Evolutionary conservation across 208 protist genomes (phyloP), one percentile per base, ranked within the genome.

Genomic region (Wallacemonas collosoma): DNA sequence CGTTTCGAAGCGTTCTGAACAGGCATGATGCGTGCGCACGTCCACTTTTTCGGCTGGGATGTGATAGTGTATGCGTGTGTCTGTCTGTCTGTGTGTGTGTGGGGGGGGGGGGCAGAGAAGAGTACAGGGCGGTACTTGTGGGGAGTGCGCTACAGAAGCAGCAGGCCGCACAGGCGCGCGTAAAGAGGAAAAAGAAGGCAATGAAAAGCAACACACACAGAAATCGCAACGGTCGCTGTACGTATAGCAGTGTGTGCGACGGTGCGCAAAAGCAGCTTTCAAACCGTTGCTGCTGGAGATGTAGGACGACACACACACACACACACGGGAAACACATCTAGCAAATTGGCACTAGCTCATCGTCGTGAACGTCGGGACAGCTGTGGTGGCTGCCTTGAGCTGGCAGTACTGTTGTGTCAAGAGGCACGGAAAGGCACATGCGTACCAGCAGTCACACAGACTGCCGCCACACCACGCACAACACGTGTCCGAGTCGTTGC

Each of bases 361-460:
- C 57, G n/a, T 26, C 15, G 38, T 36, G 53, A 57, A 5, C 53
- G 14, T 57, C 9, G 53, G 14, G 17, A 17, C 9, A 6, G 53
- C 5, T 57, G 53, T 7, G 6, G 53, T 36, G 53, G 53, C 53
- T 38, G 38, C 57, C 39, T 63, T 63, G 12, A 63, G 11, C 39
- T 63, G 57, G 38, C 57, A 63, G 57, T 63, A n/a, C 57, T 63
- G 57, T 40, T 63, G 57, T 38, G 57, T 63, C 36, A 63, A n/a
- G 36, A 63, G 39, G 26, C 57, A 63, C 39, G 57, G 57, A n/a
- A 63, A 63, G 26, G 57, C 57, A n/a, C 57, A 63, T 7, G n/a
- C 8, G 26, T 63, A 63, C 57, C 57, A 63, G 26, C 9, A 41
- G 39, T 63, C 57, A n/a, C 57, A 63, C 9, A 63, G 57, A 8